phyloP scores from a whole-genome alignment of 148 eudicot genomes.

The Limonium bicolor region DNA sequence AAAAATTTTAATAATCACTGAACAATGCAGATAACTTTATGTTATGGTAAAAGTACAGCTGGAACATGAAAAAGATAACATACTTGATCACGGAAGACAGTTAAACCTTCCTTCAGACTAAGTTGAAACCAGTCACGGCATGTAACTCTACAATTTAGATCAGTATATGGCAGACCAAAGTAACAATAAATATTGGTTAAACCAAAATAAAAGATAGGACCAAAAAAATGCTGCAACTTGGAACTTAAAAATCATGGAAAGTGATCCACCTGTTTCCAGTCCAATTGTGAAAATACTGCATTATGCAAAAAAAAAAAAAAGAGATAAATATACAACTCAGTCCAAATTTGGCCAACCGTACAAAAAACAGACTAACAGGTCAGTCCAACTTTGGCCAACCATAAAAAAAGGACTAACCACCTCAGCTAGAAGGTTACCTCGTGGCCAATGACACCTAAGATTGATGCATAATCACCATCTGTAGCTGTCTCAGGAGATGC shows the following conservation, averaged over 20 bases:
- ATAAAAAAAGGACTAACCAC: too few species aligned
- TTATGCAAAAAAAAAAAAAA: constrained; percentile 9
- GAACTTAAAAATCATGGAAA: neutral
- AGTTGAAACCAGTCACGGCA: constrained; percentile 99
- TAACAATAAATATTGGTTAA: neutral
- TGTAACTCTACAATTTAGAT: constrained; percentile 54
- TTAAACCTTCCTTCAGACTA: constrained; percentile 96
- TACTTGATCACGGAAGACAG: constrained; percentile 99
- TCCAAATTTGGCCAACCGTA: neutral
- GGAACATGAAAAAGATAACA: constrained; percentile 1
- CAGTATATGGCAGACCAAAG: neutral
- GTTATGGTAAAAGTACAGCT: neutral
- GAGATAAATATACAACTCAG: constrained; percentile 8
- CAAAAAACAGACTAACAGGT: constrained; percentile 4
- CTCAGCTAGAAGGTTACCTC: constrained; percentile 87
- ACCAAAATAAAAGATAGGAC: neutral
- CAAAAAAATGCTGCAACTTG: neutral
- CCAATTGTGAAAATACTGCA: constrained; percentile 99
- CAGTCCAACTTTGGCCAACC: neutral
- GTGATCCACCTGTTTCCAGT: constrained; percentile 87
- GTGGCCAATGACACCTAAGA: constrained; percentile 96
- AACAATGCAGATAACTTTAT: neutral
- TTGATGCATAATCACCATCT: constrained; percentile 93
- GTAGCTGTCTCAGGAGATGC: constrained; percentile 99
- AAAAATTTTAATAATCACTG: neutral